Evolutionary conservation across 139 green algal species (phyloP), one percentile per base, ranked within the genome.

Genomic region (Chlorella vulgaris): DNA sequence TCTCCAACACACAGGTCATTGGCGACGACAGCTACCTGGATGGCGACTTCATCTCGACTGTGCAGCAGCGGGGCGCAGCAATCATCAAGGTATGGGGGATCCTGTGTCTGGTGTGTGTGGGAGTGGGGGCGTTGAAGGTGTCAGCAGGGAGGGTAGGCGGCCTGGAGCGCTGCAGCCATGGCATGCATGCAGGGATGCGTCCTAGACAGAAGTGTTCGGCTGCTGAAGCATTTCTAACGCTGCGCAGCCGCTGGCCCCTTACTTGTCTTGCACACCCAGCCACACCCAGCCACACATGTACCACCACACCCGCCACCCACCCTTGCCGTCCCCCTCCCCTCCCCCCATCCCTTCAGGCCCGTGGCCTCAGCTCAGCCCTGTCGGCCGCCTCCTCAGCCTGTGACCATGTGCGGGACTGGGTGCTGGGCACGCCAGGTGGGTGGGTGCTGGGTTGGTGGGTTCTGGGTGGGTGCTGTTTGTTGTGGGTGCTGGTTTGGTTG

Each of bases 391-490:
- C 87, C 83, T 93, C 90, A 22, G 94, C 92, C 1, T 97, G 93
- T 82, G 94, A 98, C 87, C 95, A 98, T 89, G 86, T 98, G 47
- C 88, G 88, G 39, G 85, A 98, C 88, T 98, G 95, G 95, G 78
- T 98, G 31, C 81, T 91, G 33, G 95, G 95, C 85, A 98, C 94
- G 4, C 82, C 85, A 26, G 78, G 78, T 81, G 42, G 3, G 80
- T 21, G 13, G 36, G 31, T 18, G 5, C 7, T 28, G 63, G 3
- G 6, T 43, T 18, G 15, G 13, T 55, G 47, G 10, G 47, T n/a
- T 10, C 47, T 55, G 18, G 18, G 18, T 65, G 5, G 28, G 22
- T 28, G 28, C 55, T 65, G 55, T 3, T n/a, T n/a, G n/a, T n/a
- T n/a, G n/a, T n/a, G n/a, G n/a, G n/a, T n/a, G n/a, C n/a, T n/a